Percentiles rank a stretch among this genome's conserved stretches.
phyloP scores from a whole-genome alignment of 176 grass and related monocot species.

The Puccinellia tenuiflora region DNA sequence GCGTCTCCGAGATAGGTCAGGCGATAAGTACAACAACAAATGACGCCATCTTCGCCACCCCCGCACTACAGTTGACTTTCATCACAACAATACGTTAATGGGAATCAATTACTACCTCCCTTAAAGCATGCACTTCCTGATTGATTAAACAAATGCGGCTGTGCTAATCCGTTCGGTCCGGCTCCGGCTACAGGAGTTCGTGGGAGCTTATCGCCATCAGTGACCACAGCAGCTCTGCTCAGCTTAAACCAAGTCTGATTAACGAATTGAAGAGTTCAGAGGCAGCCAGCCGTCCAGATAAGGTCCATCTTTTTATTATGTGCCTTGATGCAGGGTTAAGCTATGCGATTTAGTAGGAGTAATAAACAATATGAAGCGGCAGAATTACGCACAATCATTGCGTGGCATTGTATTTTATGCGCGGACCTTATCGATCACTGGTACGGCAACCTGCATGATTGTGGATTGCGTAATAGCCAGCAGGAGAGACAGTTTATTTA shows the following conservation, averaged over 20 bases:
- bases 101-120: neutral
- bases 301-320: neutral
- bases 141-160: neutral
- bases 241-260: neutral
- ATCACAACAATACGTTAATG: neutral
- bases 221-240: neutral
- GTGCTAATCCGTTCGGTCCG: slow-evolving; percentile 21
- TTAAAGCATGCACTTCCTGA: neutral
- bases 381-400: slow-evolving; percentile 31
- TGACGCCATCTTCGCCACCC: slow-evolving; percentile 24
- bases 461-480: slow-evolving; percentile 17
- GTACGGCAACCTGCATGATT: slow-evolving; percentile 21
- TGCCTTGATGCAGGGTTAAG: neutral
- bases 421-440: slow-evolving; percentile 16
- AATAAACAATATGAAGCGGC: slow-evolving; percentile 12
- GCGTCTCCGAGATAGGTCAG: neutral
- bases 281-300: neutral
- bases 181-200: neutral
- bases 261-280: neutral
- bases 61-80: slow-evolving; percentile 30
- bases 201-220: neutral
- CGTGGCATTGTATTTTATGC: neutral
- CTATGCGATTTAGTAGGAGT: neutral
- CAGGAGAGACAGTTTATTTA: neutral
- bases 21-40: neutral